These are phyloP conservation scores for Heracleum sosnowskyi DNA, from an alignment of 129 eudicot genomes.

Conservation along the genomic window DNA sequence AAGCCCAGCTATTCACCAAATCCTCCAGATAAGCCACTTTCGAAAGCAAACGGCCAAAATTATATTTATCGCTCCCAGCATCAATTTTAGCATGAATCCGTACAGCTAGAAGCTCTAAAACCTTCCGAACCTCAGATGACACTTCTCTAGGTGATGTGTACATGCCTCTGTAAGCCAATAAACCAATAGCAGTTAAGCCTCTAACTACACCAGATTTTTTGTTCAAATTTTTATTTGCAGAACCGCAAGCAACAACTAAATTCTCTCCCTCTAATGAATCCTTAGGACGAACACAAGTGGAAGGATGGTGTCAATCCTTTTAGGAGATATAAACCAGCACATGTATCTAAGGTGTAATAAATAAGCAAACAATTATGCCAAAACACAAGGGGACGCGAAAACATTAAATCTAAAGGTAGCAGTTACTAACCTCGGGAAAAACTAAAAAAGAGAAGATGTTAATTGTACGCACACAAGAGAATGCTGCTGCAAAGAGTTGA, in stretches of 20 bases:
- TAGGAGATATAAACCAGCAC: no score
- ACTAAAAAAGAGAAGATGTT: no score
- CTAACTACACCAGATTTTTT: conserved; percentile 53
- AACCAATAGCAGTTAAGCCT: conserved; percentile 84
- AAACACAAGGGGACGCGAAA: no score
- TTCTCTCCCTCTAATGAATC: conserved; percentile 29
- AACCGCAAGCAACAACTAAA: conserved; percentile 18
- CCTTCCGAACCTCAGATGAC: conserved; percentile 59
- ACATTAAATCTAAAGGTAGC: no score
- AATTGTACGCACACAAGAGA: no score
- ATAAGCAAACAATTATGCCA: no score
- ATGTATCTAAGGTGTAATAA: no score
- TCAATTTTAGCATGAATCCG: conserved; percentile 57
- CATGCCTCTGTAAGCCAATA: conserved; percentile 81
- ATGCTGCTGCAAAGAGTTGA: no score
- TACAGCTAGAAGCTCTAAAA: conserved; percentile 56
- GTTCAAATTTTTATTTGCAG: conserved; percentile 34
- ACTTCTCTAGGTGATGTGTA: conserved; percentile 68
- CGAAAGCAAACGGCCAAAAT: conserved; percentile 52
- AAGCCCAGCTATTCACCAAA: conserved; percentile 76
- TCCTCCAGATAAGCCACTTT: conserved; percentile 92
- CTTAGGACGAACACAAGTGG: conserved; percentile 57
- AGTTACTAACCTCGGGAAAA: no score
- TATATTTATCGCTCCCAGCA: conserved; percentile 62
- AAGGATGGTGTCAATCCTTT: no score